A percentile compares a stretch with the other conserved stretches of the same genome.
Conservation (phyloP, 805 yeast species). For the Spathaspora boniae region DNA sequence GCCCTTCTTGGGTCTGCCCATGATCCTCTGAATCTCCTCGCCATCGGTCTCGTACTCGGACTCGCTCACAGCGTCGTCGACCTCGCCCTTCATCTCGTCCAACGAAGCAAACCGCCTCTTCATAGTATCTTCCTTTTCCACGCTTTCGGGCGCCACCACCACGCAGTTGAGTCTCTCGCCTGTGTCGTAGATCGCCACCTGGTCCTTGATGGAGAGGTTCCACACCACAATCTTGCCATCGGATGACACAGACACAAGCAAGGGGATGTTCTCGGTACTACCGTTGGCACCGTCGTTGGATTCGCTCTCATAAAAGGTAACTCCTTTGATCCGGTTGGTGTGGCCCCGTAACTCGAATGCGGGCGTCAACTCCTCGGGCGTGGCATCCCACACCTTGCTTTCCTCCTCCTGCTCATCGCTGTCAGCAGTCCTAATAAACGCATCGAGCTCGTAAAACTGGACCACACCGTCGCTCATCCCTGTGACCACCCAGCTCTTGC, state of each 20-base stretch:
- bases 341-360: constrained; percentile 72
- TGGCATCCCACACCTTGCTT: constrained; percentile 20
- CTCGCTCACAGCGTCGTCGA: constrained; percentile 40
- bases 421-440: constrained; percentile 18
- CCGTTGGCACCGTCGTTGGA: too few species aligned
- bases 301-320: constrained; percentile 48
- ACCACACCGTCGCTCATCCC: constrained; percentile 75
- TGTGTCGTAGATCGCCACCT: constrained; percentile 84
- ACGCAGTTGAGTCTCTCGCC: constrained; percentile 92
- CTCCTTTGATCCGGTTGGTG: constrained; percentile 78
- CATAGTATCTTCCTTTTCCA: constrained; percentile 72
- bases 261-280: constrained; percentile 35
- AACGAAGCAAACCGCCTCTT: constrained; percentile 45
- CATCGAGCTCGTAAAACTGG: constrained; percentile 47
- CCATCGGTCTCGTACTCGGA: constrained; percentile 77
- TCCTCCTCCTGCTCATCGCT: constrained; percentile 18
- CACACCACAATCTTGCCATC: constrained; percentile 93
- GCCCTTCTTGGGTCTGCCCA: constrained; percentile 43
- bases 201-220: constrained; percentile 64
- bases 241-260: constrained; percentile 78
- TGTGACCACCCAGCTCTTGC: constrained; percentile 54
- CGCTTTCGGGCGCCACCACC: constrained; percentile 66
- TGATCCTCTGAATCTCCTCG: constrained; percentile 56
- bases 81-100: constrained; percentile 14
- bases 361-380: constrained; percentile 35